These are phyloP conservation scores for Neophaeococcomyces mojaviensis DNA, from an alignment of 2,329 filamentous ascomycete species.

Conservation along the genomic window DNA sequence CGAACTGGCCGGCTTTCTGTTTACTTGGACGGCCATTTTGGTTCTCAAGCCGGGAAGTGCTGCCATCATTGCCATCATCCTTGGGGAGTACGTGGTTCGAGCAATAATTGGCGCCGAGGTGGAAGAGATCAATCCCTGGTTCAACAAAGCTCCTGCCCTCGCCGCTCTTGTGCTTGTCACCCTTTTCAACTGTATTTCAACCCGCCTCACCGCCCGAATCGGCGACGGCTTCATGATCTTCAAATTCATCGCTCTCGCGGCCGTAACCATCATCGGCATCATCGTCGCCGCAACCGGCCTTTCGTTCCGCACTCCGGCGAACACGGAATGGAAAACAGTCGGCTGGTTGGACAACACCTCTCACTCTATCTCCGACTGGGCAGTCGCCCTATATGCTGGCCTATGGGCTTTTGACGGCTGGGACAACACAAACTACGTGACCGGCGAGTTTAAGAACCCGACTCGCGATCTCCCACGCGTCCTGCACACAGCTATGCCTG, in stretches of 20 bases:
- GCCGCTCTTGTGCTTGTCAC: conserved; percentile 70
- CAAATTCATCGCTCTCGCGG: conserved; percentile 85
- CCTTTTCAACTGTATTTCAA: conserved; percentile 82
- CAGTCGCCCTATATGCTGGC: conserved; percentile 87
- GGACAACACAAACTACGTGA: conserved; percentile 99
- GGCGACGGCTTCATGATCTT: conserved; percentile 95
- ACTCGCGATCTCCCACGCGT: conserved; percentile 82
- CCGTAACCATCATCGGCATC: conserved; percentile 78
- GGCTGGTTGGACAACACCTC: conserved; percentile 86
- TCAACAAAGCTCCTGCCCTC: conserved; percentile 82
- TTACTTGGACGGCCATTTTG: conserved; percentile 90
- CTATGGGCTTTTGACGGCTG: conserved; percentile 98
- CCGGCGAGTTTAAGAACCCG: conserved; percentile 91
- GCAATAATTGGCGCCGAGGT: conserved; percentile 82
- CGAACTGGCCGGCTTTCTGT: conserved; percentile 84
- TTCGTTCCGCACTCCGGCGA: conserved; percentile 67
- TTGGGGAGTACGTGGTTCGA: conserved; percentile 92
- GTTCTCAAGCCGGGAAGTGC: conserved; percentile 90
- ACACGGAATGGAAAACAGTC: conserved; percentile 75
- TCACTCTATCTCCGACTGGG: conserved; percentile 74
- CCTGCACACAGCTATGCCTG: conserved; percentile 91
- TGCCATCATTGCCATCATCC: conserved; percentile 94
- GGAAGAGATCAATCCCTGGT: conserved; percentile 71
- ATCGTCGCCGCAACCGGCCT: conserved; percentile 82
- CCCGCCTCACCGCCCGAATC: conserved; percentile 74